Evolutionary conservation across 2,329 filamentous ascomycete species (phyloP), one percentile per base, ranked within the genome.

Genomic region (Clonostachys rosea): DNA sequence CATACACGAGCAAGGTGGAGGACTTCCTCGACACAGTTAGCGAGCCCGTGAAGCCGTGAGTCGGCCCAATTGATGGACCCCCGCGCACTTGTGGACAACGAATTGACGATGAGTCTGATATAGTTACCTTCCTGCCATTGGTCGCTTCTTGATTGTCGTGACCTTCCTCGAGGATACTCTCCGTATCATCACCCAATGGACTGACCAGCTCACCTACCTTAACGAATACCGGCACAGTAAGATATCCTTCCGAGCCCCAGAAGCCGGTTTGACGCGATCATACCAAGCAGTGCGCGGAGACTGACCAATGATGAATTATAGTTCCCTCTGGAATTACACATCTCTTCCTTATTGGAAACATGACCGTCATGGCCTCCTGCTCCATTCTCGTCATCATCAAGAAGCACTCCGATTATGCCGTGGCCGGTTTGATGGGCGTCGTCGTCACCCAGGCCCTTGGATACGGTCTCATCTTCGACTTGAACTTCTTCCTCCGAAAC

Each of bases 401-500:
- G 68, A 95, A 90, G 69, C 83, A 95, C 76, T 94, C 90, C 55
- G 92, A 95, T 70, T 92, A 91, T 69, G 94, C 92, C 50, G 94
- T 97, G 50, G 83, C 75, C 51, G 94, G 92, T 52, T 87, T 99
- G 53, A 87, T 96, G 66, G 87, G 76, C 46, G 94, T 99, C 46
- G 92, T 99, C 45, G 70, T 99, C 52, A 86, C 91, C 34, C 94
- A 99, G 72, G 94, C 92, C 17, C 81, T 99, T 47, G 94, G 94
- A 59, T 99, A 99, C 67, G 94, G 94, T 50, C 81, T 99, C 52
- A 96, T 99, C 69, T 97, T 99, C 68, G 94, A 99, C 70, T 82
- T 97, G 64, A 99, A 97, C 83, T 99, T 99, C 79, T 99, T 99
- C 84, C 87, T 99, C 54, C 91, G 94, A 72, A 99, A 99, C 67